Evolutionary conservation across 768 basidiomycete genomes (phyloP), one percentile per base, ranked within the genome.

Genomic region (Boletus sp.): DNA sequence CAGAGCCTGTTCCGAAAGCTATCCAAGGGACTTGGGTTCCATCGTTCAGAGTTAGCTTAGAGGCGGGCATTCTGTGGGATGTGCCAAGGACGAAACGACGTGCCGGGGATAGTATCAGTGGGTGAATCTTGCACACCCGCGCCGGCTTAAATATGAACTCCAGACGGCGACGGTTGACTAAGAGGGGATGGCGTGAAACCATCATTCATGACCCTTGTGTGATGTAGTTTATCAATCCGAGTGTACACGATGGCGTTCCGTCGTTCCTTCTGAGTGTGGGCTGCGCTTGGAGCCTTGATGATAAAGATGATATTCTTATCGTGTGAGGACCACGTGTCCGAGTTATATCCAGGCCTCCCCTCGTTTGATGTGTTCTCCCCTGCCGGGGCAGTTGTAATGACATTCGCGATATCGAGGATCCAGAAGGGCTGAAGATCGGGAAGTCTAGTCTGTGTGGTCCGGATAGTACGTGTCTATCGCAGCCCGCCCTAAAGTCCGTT

Each of bases 1-100:
- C 83, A 2, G 83, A 82, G 0, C 86, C 86, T 17, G 82, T 85
- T 17, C 86, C 86, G 57, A 83, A 86, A 1, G 76, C 86, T 29
- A 86, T 70, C 79, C 79, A 81, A 15, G 87, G 86, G 37, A 80
- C 72, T 5, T 61, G 62, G 18, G 68, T 72, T 18, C 83, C 83
- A 62, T 86, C 83, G 65, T 86, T 85, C 63, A 89, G 78, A 50
- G 71, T 63, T 48, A 83, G 66, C 4, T 67, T 68, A 24, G 64
- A 65, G 40, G 71, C 63, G 30, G 65, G 18, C 62, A 75, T 73
- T 47, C 48, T 61, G 53, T 37, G 57, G 44, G 24, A 33, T 9
- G 56, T 32, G 46, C 17, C 47, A 52, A 39, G 32, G 40, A 41
- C 39, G 64, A 62, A 51, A 59, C 37, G 33, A 52, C 47, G 48